A percentile compares a stretch with the other conserved stretches of the same genome.
Evolutionary conservation across 805 yeast genomes (phyloP).

Genomic region (Yarrowia sp.): DNA sequence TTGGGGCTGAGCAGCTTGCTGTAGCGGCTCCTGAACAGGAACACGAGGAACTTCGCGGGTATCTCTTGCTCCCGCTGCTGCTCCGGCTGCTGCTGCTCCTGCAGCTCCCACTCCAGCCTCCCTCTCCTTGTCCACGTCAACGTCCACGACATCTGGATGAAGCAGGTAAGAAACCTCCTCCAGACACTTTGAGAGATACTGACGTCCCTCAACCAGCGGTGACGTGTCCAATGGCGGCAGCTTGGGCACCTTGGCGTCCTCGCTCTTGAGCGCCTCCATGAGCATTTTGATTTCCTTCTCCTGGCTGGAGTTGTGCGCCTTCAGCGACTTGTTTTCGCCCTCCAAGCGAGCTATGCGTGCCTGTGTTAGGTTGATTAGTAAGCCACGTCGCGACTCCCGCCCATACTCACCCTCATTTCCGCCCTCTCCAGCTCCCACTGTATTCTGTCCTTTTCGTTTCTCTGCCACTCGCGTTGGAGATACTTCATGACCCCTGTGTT

Average conservation of each 20-base stretch:
- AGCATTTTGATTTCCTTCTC: constrained; percentile 47
- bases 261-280: constrained; percentile 42
- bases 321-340: constrained; percentile 58
- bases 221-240: constrained; percentile 21
- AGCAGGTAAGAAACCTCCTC: constrained; percentile 50
- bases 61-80: background rate
- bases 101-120: no score
- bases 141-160: constrained; percentile 43
- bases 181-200: constrained; percentile 49
- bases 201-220: constrained; percentile 46
- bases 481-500: constrained; percentile 66
- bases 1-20: background rate
- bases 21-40: constrained; percentile 17
- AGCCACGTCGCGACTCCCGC: background rate
- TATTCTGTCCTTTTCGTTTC: constrained; percentile 64
- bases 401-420: constrained; percentile 58
- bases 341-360: constrained; percentile 59
- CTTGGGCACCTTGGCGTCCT: constrained; percentile 34
- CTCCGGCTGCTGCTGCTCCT: constrained; percentile 2
- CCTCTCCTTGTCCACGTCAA: constrained; percentile 23
- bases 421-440: constrained; percentile 67
- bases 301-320: constrained; percentile 45
- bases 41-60: constrained; percentile 25
- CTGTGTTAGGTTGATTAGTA: constrained; percentile 37
- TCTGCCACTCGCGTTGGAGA: constrained; percentile 67